Conservation (phyloP, 2,329 filamentous ascomycete species). For the Exophiala viscosa region DNA sequence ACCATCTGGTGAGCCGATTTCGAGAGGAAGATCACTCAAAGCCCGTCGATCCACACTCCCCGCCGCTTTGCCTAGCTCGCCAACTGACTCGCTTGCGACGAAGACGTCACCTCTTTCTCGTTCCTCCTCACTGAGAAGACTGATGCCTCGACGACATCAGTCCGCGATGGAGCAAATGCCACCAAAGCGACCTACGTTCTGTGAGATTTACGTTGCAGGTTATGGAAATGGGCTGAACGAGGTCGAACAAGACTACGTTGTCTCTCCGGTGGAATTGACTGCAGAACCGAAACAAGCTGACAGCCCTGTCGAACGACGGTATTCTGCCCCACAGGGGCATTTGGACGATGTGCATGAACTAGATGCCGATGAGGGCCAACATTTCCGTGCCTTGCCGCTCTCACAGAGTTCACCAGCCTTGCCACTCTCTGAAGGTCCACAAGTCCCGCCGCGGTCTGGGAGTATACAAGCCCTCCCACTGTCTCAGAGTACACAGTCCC, state of each 20-base stretch:
- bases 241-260: neutral
- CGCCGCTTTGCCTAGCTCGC: constrained; percentile 10
- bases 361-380: constrained; percentile 6
- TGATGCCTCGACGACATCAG: constrained; percentile 13
- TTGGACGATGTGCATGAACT: constrained; percentile 11
- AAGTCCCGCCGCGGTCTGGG: constrained; percentile 5
- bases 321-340: constrained; percentile 8
- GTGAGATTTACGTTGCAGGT: constrained; percentile 27
- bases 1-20: constrained; percentile 7
- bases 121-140: constrained; percentile 20
- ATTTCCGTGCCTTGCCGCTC: constrained; percentile 1
- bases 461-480: neutral
- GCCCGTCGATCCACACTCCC: constrained; percentile 18
- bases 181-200: constrained; percentile 21
- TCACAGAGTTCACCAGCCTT: constrained; percentile 2
- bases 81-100: constrained; percentile 11
- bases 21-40: constrained; percentile 15
- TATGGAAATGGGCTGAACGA: constrained; percentile 30
- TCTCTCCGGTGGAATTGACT: constrained; percentile 5
- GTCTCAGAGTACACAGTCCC: constrained; percentile 12
- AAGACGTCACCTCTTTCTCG: constrained; percentile 18
- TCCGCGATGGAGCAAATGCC: constrained; percentile 9
- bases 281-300: constrained; percentile 7
- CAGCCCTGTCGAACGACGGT: constrained; percentile 5
- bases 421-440: neutral